Conservation (phyloP, 2,329 filamentous ascomycete genomes). For the Xylariaceae sp. region DNA sequence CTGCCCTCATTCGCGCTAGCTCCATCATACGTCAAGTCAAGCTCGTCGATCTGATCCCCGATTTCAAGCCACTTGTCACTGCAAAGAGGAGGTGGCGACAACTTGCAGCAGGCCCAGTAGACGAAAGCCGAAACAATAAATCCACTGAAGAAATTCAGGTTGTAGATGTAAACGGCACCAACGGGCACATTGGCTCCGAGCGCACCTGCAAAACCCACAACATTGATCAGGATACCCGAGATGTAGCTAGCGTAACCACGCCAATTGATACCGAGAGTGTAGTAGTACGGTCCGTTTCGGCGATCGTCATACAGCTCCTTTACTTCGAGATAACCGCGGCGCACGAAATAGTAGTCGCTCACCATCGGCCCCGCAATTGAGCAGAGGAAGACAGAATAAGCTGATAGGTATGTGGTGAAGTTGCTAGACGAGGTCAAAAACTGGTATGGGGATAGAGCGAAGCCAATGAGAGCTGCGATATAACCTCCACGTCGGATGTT, state of each 20-base stretch:
- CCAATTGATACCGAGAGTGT: conserved; percentile 71
- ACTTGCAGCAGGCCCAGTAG: conserved; percentile 67
- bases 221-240: conserved; percentile 79
- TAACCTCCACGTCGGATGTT: conserved; percentile 86
- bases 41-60: conserved; percentile 47
- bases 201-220: conserved; percentile 84
- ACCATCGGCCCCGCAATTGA: conserved; percentile 91
- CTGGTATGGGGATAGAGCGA: conserved; percentile 85
- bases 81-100: conserved; percentile 70
- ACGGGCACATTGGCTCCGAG: conserved; percentile 61
- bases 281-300: conserved; percentile 67
- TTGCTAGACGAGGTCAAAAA: conserved; percentile 71
- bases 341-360: conserved; percentile 82
- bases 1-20: conserved; percentile 21
- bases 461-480: conserved; percentile 72
- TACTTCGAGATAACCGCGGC: conserved; percentile 75
- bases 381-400: conserved; percentile 91
- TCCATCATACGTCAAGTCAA: conserved; percentile 42
- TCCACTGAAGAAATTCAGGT: conserved; percentile 84
- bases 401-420: conserved; percentile 87
- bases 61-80: conserved; percentile 62
- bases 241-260: conserved; percentile 81
- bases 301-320: conserved; percentile 74
- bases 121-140: conserved; percentile 64
- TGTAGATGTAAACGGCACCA: conserved; percentile 82